phyloP scores from a whole-genome alignment of 2,329 filamentous ascomycete species.

The Alternaria burnsii region DNA sequence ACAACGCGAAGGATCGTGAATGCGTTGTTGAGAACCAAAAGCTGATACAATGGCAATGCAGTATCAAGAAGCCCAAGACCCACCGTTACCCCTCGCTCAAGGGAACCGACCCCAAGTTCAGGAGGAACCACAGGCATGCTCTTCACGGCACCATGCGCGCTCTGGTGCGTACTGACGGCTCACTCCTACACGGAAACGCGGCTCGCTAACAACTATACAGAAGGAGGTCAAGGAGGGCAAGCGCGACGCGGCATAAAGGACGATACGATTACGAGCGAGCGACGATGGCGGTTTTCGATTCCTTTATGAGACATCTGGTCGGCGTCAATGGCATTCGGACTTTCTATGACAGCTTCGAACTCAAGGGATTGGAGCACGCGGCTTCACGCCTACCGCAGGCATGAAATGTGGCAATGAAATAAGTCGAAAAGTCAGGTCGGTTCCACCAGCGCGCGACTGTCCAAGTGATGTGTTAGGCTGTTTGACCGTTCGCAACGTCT shows the following conservation, averaged over 20 bases:
- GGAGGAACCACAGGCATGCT: constrained; percentile 99
- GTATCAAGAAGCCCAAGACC: constrained; percentile 99
- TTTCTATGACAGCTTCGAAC: constrained; percentile 49
- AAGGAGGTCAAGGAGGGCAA: constrained; percentile 98
- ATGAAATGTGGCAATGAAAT: constrained; percentile 50
- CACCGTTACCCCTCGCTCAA: constrained; percentile 98
- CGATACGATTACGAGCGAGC: constrained; percentile 41
- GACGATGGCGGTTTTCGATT: constrained; percentile 49
- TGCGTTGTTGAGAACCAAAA: constrained; percentile 12
- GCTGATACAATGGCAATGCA: constrained; percentile 54
- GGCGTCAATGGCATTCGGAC: constrained; percentile 54
- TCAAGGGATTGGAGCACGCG: constrained; percentile 42
- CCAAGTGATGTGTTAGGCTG: constrained; percentile 33
- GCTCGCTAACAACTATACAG: constrained; percentile 61
- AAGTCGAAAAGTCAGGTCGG: constrained; percentile 47
- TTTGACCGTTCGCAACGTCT: constrained; percentile 5
- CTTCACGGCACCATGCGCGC: constrained; percentile 99
- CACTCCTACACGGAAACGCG: not conserved
- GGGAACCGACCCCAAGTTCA: constrained; percentile 99
- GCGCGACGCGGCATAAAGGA: constrained; percentile 80
- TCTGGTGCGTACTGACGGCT: constrained; percentile 71
- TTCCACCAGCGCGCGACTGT: constrained; percentile 26
- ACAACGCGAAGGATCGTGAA: not conserved
- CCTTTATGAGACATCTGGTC: constrained; percentile 52
- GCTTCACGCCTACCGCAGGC: constrained; percentile 45